phyloP scores from a whole-genome alignment of 495 filamentous ascomycete genomes.

The Podospora pseudopauciseta region DNA sequence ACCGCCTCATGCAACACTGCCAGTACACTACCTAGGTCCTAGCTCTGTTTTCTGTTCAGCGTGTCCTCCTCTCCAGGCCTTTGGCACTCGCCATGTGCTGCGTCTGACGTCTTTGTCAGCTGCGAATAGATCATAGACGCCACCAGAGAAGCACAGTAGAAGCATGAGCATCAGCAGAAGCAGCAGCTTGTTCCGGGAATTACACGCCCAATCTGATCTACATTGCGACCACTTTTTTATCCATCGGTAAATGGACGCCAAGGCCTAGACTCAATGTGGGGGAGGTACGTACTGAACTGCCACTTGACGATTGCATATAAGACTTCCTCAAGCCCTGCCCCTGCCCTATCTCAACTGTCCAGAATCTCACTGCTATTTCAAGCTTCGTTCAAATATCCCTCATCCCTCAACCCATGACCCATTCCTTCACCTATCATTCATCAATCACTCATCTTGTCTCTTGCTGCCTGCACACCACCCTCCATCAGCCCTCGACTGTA shows the following conservation, averaged over 20 bases:
- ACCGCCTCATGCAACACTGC: not conserved
- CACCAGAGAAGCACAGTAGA: not conserved
- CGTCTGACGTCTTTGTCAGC: not conserved
- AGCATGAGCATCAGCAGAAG: not conserved
- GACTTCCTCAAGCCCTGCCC: not conserved
- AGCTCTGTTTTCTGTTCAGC: no score
- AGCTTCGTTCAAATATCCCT: not conserved
- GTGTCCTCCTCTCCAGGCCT: no score
- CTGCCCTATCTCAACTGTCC: not conserved
- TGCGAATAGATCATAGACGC: not conserved
- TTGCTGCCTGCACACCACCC: not conserved
- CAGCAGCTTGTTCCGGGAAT: not conserved
- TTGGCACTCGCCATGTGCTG: not conserved
- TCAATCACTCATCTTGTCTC: not conserved
- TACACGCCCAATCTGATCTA: slow-evolving; percentile 23
- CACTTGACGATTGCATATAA: not conserved
- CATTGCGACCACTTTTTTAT: slow-evolving; percentile 20
- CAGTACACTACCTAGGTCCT: no score
- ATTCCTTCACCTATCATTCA: not conserved
- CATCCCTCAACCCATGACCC: not conserved
- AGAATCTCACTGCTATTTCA: not conserved
- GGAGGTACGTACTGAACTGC: not conserved
- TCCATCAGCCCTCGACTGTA: not conserved
- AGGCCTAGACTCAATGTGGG: slow-evolving; percentile 13
- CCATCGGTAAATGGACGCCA: slow-evolving; percentile 27